Evolutionary conservation across 1,284 basidiomycete species (phyloP).

Genomic region (Singerocomus rubriflavus): DNA sequence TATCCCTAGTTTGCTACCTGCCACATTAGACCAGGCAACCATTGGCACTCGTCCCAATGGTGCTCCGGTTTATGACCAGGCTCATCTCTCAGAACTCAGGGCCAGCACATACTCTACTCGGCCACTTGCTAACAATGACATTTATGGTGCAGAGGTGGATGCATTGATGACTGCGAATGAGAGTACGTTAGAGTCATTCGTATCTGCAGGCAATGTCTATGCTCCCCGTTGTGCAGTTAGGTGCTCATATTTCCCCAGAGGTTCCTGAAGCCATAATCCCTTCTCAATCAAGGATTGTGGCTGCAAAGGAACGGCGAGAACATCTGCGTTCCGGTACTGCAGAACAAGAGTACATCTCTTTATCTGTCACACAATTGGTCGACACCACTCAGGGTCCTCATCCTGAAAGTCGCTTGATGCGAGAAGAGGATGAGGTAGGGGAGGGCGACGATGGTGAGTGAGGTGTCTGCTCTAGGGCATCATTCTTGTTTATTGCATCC

Average conservation of each 20-base stretch:
- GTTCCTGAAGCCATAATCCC: constrained; percentile 56
- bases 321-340: constrained; percentile 46
- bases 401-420: constrained; percentile 81
- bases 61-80: constrained; percentile 67
- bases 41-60: constrained; percentile 45
- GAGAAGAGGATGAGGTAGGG: constrained; percentile 91
- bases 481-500: constrained; percentile 10
- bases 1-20: constrained; percentile 32
- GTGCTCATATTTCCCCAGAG: constrained; percentile 10
- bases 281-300: constrained; percentile 70
- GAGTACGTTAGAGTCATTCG: constrained; percentile 35
- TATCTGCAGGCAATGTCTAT: constrained; percentile 36
- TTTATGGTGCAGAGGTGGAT: constrained; percentile 54
- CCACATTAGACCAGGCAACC: constrained; percentile 50
- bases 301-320: constrained; percentile 79
- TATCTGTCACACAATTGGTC: constrained; percentile 60
- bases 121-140: constrained; percentile 38
- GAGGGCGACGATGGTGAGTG: constrained; percentile 87
- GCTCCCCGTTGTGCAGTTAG: neutral
- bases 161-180: constrained; percentile 51
- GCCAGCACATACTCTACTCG: constrained; percentile 70
- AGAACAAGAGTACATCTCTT: constrained; percentile 80
- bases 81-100: constrained; percentile 80
- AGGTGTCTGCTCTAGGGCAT: constrained; percentile 1
- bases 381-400: constrained; percentile 71